These are phyloP conservation scores for Colletotrichum nymphaeae DNA, from an alignment of 2,329 filamentous ascomycete genomes.

Conservation along the genomic window DNA sequence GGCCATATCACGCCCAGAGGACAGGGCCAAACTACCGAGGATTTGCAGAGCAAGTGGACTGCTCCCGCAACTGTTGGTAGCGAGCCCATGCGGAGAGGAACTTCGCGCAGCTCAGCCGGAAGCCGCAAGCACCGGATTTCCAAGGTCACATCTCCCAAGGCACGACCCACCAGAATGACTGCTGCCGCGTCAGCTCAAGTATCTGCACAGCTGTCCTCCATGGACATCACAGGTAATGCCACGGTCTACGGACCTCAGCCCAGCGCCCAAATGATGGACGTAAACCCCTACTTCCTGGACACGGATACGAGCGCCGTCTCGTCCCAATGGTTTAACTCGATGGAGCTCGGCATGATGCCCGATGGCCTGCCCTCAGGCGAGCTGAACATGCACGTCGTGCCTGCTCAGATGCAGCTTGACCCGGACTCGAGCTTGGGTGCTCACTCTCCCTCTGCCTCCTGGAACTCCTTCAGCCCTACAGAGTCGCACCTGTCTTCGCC, in stretches of 20 bases:
- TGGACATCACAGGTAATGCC: slow-evolving; percentile 65
- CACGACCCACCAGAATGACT: slow-evolving; percentile 52
- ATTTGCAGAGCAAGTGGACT: slow-evolving; percentile 61
- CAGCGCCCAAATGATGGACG: slow-evolving; percentile 55
- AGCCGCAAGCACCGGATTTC: slow-evolving; percentile 58
- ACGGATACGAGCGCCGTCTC: slow-evolving; percentile 58
- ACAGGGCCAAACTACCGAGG: slow-evolving; percentile 60
- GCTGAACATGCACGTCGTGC: slow-evolving; percentile 65
- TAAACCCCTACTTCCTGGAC: slow-evolving; percentile 64
- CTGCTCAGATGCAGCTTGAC: slow-evolving; percentile 65
- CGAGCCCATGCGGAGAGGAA: slow-evolving; percentile 57
- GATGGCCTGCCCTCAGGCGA: slow-evolving; percentile 58
- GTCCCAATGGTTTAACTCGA: slow-evolving; percentile 61
- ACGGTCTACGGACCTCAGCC: slow-evolving; percentile 52
- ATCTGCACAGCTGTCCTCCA: slow-evolving; percentile 61
- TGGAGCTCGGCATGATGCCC: slow-evolving; percentile 56
- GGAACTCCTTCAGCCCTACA: slow-evolving; percentile 44
- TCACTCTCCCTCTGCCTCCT: slow-evolving; percentile 63
- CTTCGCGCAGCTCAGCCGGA: slow-evolving; percentile 56
- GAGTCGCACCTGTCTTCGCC: slow-evolving; percentile 38
- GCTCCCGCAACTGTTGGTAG: slow-evolving; percentile 49
- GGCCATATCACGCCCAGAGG: slow-evolving; percentile 66
- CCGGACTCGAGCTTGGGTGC: slow-evolving; percentile 61
- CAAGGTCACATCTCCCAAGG: slow-evolving; percentile 56
- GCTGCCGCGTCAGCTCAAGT: slow-evolving; percentile 59